These are phyloP conservation scores for Calocybe indica DNA, from an alignment of 768 basidiomycete genomes.

Conservation along the genomic window DNA sequence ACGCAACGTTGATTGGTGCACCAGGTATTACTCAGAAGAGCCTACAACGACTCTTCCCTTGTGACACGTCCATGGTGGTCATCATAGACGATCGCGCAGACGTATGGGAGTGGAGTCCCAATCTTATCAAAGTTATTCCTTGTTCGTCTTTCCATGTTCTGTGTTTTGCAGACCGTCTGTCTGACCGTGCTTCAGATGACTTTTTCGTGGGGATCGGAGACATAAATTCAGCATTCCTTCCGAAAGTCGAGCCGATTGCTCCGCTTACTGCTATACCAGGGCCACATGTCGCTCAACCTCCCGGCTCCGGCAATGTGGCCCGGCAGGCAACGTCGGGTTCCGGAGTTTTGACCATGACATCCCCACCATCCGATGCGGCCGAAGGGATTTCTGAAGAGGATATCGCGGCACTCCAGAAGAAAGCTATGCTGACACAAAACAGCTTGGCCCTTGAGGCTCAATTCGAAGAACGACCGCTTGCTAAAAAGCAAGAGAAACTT, in stretches of 20 bases:
- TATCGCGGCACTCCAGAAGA: conserved; percentile 26
- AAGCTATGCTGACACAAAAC: conserved; percentile 62
- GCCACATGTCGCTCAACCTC: too few relatives aligned
- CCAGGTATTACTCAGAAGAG: conserved; percentile 88
- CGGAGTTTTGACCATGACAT: conserved; percentile 3
- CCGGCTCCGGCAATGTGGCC: too few relatives aligned
- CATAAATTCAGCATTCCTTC: conserved; percentile 93
- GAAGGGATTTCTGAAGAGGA: neutral
- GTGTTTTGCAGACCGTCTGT: conserved; percentile 1
- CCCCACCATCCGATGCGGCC: conserved; percentile 13
- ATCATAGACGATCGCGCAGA: conserved; percentile 98
- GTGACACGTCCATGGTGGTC: conserved; percentile 97
- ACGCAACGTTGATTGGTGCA: conserved; percentile 8
- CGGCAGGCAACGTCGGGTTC: too few relatives aligned
- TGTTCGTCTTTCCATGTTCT: conserved; percentile 45
- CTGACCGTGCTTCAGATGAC: conserved; percentile 50
- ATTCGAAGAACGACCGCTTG: conserved; percentile 79
- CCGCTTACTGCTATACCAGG: conserved; percentile 13
- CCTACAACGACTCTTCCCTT: conserved; percentile 88
- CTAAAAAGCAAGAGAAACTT: conserved; percentile 80
- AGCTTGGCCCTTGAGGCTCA: conserved; percentile 77
- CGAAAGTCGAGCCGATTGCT: conserved; percentile 59
- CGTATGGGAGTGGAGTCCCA: conserved; percentile 98
- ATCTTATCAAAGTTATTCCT: conserved; percentile 93
- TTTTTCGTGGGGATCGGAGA: conserved; percentile 98